A percentile compares a stretch with the other conserved stretches of the same genome.
phyloP scores from a whole-genome alignment of 2,329 filamentous ascomycete genomes.

The Colletotrichum tropicicola region DNA sequence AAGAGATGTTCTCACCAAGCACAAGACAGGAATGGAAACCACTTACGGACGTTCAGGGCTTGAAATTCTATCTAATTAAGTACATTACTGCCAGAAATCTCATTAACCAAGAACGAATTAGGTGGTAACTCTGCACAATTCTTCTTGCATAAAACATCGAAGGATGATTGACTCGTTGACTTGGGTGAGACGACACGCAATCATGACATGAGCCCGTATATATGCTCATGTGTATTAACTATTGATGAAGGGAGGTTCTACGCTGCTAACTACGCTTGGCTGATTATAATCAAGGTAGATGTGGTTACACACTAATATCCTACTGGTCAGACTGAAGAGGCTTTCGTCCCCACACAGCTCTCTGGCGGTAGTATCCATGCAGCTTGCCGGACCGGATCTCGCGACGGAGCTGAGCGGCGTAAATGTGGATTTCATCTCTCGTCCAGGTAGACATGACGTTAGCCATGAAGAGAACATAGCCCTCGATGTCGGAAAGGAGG shows the following conservation, averaged over 20 bases:
- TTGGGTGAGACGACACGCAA: too few relatives aligned
- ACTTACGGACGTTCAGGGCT: too few relatives aligned
- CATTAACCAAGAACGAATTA: too few relatives aligned
- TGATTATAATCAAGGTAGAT: background rate
- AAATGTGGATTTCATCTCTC: constrained; percentile 42
- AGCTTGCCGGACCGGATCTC: constrained; percentile 39
- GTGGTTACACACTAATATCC: background rate
- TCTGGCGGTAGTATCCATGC: constrained; percentile 40
- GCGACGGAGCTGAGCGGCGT: constrained; percentile 43
- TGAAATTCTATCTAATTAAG: too few relatives aligned
- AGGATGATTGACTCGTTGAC: too few relatives aligned
- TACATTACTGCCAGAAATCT: too few relatives aligned
- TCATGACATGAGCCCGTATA: too few relatives aligned
- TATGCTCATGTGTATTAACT: too few relatives aligned
- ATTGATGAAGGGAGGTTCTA: background rate
- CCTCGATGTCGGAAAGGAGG: constrained; percentile 43
- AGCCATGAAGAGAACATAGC: constrained; percentile 42
- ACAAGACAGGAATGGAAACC: too few relatives aligned
- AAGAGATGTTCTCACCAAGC: too few relatives aligned
- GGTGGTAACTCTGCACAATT: too few relatives aligned
- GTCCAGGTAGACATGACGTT: constrained; percentile 47
- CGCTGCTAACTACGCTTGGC: background rate
- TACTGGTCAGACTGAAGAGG: constrained; percentile 16
- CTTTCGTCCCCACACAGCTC: constrained; percentile 40
- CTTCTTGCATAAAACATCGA: too few relatives aligned